phyloP scores from a whole-genome alignment of 441 rosid genomes.

The Eutrema salsugineum region DNA sequence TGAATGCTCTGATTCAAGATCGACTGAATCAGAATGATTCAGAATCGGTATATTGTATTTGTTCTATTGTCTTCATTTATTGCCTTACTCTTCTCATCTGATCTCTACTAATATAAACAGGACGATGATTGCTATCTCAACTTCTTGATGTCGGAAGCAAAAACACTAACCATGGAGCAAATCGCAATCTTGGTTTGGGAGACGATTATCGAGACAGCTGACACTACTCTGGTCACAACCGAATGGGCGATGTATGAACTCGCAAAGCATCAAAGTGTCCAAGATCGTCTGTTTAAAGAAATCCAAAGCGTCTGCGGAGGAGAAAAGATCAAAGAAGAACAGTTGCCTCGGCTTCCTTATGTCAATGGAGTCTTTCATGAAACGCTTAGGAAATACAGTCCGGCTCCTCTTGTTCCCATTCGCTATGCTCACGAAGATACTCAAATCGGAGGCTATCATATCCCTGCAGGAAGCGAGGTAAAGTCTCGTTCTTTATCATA shows the following conservation, averaged over 20 bases:
- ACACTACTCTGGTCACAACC: conserved; percentile 67
- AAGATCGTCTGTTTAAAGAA: conserved; percentile 52
- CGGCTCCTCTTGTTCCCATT: conserved; percentile 63
- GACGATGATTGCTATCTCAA: conserved; percentile 50
- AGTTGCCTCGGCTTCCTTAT: conserved; percentile 48
- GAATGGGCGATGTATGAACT: conserved; percentile 93
- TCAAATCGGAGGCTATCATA: conserved; percentile 61
- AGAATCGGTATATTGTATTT: conserved; percentile 46
- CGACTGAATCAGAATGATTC: conserved; percentile 47
- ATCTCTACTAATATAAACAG: conserved; percentile 31
- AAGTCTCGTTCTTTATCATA: background rate
- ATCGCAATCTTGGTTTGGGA: conserved; percentile 75
- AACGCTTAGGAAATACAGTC: conserved; percentile 74
- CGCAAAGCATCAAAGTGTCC: conserved; percentile 50
- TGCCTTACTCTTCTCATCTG: background rate
- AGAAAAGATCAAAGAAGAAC: conserved; percentile 58
- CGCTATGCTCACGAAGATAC: conserved; percentile 77
- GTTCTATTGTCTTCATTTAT: background rate
- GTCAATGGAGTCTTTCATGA: conserved; percentile 72
- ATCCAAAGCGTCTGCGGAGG: conserved; percentile 48
- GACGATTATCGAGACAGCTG: conserved; percentile 61
- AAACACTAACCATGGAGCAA: conserved; percentile 55
- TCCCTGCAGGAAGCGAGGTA: conserved; percentile 75
- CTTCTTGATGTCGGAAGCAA: conserved; percentile 55
- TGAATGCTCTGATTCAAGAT: conserved; percentile 56